Evolutionary conservation across 176 grass and related monocot genomes (phyloP), one percentile per base, ranked within the genome.

Genomic region (Hsuehochloa calcarea): DNA sequence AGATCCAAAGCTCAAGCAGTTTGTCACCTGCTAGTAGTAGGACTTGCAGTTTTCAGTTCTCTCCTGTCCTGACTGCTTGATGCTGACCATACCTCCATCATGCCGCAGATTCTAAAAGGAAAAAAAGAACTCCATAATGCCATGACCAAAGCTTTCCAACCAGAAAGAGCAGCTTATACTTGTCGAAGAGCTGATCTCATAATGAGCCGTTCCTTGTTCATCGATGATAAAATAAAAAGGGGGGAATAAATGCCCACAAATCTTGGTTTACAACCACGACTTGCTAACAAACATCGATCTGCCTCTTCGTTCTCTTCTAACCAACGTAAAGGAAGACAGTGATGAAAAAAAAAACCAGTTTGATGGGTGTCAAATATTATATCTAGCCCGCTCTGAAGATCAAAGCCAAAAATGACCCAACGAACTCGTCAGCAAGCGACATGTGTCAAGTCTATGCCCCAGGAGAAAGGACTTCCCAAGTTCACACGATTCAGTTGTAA

Each of bases 211-310:
- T 13, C 19, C 44, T 35, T 19, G 56, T 13, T 66, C 87, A 73
- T 59, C 49, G 20, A 45, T 13, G 46, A 77, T 7, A 16, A 49
- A 70, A 78, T 25, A 5, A 16, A 7, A 25, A 3, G 34, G 3
- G 1, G 5, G 1, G 13, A 71, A 72, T 72, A 25, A 76, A 84
- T 78, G 80, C 49, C 80, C 66, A 46, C 67, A 72, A 39, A 87
- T 15, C 25, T 78, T 78, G 51, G 64, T 60, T 78, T 34, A 34
- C 59, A 81, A 67, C 23, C 46, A 19, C 11, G 35, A 34, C 70
- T 13, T 55, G 70, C 41, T 43, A 70, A 77, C 51, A 70, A 45
- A 59, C 63, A 17, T 27, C 1, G 0, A 39, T 13, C 11, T 0
- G 78, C 22, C 8, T 11, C 40, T 70, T 85, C 19, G 12, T 8